Base-by-base conservation (phyloP, 768 basidiomycete species). In the Boletus vinaceobasis region DNA sequence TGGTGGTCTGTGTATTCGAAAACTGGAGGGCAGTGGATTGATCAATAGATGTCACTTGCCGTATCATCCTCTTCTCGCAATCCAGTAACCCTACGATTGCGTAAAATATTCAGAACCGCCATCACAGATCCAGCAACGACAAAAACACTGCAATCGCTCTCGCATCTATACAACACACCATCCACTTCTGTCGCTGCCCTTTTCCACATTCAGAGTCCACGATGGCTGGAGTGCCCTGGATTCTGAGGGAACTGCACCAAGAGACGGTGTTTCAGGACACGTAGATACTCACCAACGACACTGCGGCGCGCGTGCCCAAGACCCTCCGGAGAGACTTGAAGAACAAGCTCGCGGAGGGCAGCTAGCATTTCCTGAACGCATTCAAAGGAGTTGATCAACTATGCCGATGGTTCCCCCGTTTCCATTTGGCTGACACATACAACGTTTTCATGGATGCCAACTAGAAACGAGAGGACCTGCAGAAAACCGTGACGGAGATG, bases 311-410 rank as follows among this genome's bases (percentile, higher is more conserved):
- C 45, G 93, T 89, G 27, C 78, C 93, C 50, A 90, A 87, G 67
- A 83, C 86, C 63, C 76, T 98, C 50, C 81, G 90, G 42, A 78
- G 86, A 57, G 94, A 98, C 68, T 84, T 96, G 68, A 94, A 98
- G 67, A 78, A 74, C 46, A 88, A 85, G 68, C 77, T 98, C 43
- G 84, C 88, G 0, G 83, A 88, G 50, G 91, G 91, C 6, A 94
- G 93, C 60, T 78, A 80, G 43, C 82, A 83, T 59, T 97, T 99
- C 68, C 68, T 98, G 52, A 79, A 81, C 26, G 93, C 90, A 0
- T 88, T 98, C 58, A 85, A 85, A 21, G 86, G 93, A 60, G 93
- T 98, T 35, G 90, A 98, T 74, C 79, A 90, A 74, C 96, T 96
- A 69, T 60, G 90, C 58, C 42, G 19, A 26, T 42, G 21, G 36